Evolutionary conservation across 169 alveolate species (phyloP), one percentile per base, ranked within the genome.

Genomic region (Besnoitia besnoiti): DNA sequence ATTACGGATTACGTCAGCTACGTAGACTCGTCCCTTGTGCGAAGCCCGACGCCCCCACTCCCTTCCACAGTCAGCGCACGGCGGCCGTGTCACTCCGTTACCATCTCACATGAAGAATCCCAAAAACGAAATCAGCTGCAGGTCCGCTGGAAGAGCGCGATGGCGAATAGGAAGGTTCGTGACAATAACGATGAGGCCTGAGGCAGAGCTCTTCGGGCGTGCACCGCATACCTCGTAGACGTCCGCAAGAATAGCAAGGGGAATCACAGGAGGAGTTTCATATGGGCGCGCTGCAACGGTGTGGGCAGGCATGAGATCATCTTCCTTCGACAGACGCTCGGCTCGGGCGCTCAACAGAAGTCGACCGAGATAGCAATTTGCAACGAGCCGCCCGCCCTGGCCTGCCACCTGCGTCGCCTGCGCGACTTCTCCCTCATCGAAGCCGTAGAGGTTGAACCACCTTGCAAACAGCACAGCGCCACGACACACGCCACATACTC

Each of bases 401-500:
- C 92, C 89, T 50, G 93, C 89, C 80, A 61, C 85, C 80, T 92
- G 49, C 62, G 95, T 59, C 85, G 88, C 95, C 80, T 93, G 90
- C 27, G 94, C 93, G 40, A 93, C 59, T 49, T 96, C 97, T 47
- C 93, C 77, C 21, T 93, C 94, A 40, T 96, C 96, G 77, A 94
- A 94, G 44, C 97, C 98, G 95, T 97, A 97, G 90, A 97, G 97
- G 96, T 97, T 97, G 91, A 96, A 96, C 99, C 99, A 97, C 49
- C 98, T 95, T 33, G 27, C n/a, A 3, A n/a, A 44, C 37, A 85
- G n/a, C n/a, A n/a, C n/a, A n/a, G n/a, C n/a, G n/a, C n/a, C n/a
- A n/a, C n/a, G n/a, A n/a, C n/a, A n/a, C n/a, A n/a, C n/a, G n/a
- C n/a, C n/a, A n/a, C n/a, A n/a, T n/a, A n/a, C n/a, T n/a, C n/a